phyloP scores from a whole-genome alignment of 495 filamentous ascomycete genomes.

The Lasiosphaeriaceae sp. region DNA sequence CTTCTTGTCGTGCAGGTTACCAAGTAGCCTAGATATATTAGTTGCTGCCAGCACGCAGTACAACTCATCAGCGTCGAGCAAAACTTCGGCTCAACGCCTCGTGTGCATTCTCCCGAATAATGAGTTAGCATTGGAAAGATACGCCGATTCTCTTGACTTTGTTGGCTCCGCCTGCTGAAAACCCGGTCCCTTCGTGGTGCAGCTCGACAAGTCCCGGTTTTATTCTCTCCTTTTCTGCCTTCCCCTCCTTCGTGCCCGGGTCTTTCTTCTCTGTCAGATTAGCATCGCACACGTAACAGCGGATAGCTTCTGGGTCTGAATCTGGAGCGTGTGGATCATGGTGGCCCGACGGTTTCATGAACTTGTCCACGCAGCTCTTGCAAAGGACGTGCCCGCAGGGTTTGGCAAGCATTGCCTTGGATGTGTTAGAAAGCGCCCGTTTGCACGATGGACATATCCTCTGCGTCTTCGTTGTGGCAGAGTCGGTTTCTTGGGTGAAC shows the following conservation, averaged over 20 bases:
- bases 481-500: conserved; percentile 72
- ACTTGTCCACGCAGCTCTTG: conserved; percentile 80
- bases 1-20: too few species aligned
- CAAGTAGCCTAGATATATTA: too few species aligned
- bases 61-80: too few species aligned
- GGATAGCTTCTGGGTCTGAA: conserved; percentile 49
- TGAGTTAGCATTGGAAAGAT: conserved; percentile 76
- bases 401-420: conserved; percentile 81
- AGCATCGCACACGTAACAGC: conserved; percentile 87
- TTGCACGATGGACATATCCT: conserved; percentile 85
- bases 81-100: too few species aligned
- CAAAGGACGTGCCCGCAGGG: conserved; percentile 95
- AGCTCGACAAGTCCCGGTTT: conserved; percentile 79
- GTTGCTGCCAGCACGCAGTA: too few species aligned
- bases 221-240: conserved; percentile 54
- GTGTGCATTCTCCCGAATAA: too few species aligned
- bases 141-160: conserved; percentile 75
- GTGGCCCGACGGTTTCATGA: conserved; percentile 62
- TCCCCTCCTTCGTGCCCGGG: conserved; percentile 31
- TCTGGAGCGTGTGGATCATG: conserved; percentile 64
- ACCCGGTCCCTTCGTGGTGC: conserved; percentile 86
- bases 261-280: conserved; percentile 57
- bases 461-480: conserved; percentile 43
- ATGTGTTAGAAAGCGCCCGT: conserved; percentile 76
- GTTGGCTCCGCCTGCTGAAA: conserved; percentile 79